These are phyloP conservation scores for Lipomyces chichibuensis DNA, from an alignment of 805 yeast species.

Conservation along the genomic window DNA sequence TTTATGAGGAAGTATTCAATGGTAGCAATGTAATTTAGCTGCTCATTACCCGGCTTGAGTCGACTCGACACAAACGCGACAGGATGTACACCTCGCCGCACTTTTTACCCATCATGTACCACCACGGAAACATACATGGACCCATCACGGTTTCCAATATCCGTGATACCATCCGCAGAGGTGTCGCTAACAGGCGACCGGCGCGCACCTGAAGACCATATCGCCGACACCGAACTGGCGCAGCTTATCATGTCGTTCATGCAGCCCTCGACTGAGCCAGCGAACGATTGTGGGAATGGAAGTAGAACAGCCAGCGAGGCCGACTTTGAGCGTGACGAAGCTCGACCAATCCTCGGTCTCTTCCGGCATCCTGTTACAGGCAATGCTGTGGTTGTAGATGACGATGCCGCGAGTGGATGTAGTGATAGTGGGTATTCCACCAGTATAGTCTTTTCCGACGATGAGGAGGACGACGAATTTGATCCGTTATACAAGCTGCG, in stretches of 20 bases:
- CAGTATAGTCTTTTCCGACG: constrained; percentile 11
- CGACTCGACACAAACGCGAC: not conserved
- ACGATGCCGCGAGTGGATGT: not conserved
- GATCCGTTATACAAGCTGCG: constrained; percentile 12
- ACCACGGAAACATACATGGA: not conserved
- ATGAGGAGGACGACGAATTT: not conserved
- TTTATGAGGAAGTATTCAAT: too few species aligned
- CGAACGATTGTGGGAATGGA: not conserved
- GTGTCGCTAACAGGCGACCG: not conserved
- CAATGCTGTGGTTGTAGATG: not conserved
- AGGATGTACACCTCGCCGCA: too few species aligned
- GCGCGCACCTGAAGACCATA: not conserved
- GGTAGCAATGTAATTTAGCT: too few species aligned
- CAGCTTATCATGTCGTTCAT: not conserved
- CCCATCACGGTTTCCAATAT: constrained; percentile 1
- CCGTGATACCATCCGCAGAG: not conserved
- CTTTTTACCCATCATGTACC: too few species aligned
- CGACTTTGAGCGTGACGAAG: not conserved
- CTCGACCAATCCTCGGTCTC: not conserved
- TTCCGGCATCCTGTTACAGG: not conserved
- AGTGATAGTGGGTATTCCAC: not conserved
- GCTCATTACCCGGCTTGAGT: not conserved
- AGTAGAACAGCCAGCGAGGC: not conserved
- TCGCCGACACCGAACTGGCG: not conserved
- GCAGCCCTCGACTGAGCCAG: not conserved